These are phyloP conservation scores for Rhizopus microsporus DNA, from an alignment of 371 early-diverging fungal genomes.

Conservation along the genomic window DNA sequence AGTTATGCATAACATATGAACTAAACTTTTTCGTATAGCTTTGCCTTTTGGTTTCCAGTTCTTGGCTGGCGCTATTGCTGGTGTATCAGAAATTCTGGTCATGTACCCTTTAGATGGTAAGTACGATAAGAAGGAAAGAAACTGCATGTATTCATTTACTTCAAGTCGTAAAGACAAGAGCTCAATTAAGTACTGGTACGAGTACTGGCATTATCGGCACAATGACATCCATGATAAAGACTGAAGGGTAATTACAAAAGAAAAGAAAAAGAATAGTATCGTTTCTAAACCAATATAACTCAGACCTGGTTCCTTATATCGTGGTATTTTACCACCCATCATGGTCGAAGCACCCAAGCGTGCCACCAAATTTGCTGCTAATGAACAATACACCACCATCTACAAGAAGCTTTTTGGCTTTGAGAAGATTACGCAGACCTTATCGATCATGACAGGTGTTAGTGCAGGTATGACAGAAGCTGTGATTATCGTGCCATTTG, in stretches of 20 bases:
- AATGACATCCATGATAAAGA: constrained; percentile 76
- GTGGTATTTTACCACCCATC: constrained; percentile 96
- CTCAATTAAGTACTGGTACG: constrained; percentile 86
- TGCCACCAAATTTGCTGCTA: constrained; percentile 95
- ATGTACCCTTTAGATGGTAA: constrained; percentile 98
- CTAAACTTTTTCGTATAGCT: constrained; percentile 42
- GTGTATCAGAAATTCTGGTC: constrained; percentile 91
- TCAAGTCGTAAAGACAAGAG: constrained; percentile 92
- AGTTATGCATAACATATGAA: background rate
- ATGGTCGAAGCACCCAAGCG: constrained; percentile 98
- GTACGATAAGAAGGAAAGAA: background rate
- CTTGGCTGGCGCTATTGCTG: constrained; percentile 94
- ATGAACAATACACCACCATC: constrained; percentile 82
- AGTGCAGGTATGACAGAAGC: constrained; percentile 95
- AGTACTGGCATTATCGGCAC: constrained; percentile 40
- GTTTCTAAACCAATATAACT: background rate
- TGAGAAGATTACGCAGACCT: constrained; percentile 70
- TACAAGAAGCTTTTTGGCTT: constrained; percentile 72
- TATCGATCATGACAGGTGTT: constrained; percentile 90
- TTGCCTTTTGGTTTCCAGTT: constrained; percentile 92
- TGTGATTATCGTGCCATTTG: constrained; percentile 87
- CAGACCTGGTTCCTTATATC: constrained; percentile 79
- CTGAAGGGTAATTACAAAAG: constrained; percentile 74
- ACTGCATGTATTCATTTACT: background rate
- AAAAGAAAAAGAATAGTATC: constrained; percentile 7